These are phyloP conservation scores for Candida yuanshanica DNA, from an alignment of 805 yeast species.

Conservation along the genomic window DNA sequence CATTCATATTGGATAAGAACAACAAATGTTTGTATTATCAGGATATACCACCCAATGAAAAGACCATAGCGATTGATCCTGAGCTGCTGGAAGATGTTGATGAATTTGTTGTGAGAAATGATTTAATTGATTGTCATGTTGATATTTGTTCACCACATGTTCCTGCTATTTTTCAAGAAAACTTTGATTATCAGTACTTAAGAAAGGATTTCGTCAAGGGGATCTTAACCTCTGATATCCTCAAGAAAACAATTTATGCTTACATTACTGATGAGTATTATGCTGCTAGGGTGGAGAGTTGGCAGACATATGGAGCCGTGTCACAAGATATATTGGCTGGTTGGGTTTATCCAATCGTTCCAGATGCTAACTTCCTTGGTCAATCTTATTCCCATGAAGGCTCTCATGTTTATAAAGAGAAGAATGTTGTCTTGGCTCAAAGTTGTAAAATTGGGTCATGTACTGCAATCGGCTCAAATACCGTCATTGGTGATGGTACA, in stretches of 20 bases:
- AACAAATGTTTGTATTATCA: slow-evolving; percentile 82
- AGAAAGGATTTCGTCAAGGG: slow-evolving; percentile 89
- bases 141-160: slow-evolving; percentile 94
- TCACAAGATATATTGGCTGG: slow-evolving; percentile 86
- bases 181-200: slow-evolving; percentile 86
- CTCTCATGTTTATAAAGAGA: slow-evolving; percentile 85
- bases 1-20: slow-evolving; percentile 71
- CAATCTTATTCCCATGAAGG: slow-evolving; percentile 76
- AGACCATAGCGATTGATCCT: slow-evolving; percentile 65
- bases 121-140: slow-evolving; percentile 91
- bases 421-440: slow-evolving; percentile 84
- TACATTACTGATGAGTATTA: slow-evolving; percentile 72
- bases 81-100: slow-evolving; percentile 72
- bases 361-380: slow-evolving; percentile 73
- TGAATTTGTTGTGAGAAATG: slow-evolving; percentile 80
- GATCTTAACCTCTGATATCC: slow-evolving; percentile 80
- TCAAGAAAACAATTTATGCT: slow-evolving; percentile 87
- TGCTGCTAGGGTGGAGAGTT: slow-evolving; percentile 92
- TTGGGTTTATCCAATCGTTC: slow-evolving; percentile 89
- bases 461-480: slow-evolving; percentile 75
- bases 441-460: slow-evolving; percentile 80
- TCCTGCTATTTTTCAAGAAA: slow-evolving; percentile 92
- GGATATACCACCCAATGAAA: slow-evolving; percentile 51
- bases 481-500: slow-evolving; percentile 74
- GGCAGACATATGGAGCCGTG: slow-evolving; percentile 89